These are phyloP conservation scores for Pistacia vera DNA, from an alignment of 345 rosid species.

Conservation along the genomic window DNA sequence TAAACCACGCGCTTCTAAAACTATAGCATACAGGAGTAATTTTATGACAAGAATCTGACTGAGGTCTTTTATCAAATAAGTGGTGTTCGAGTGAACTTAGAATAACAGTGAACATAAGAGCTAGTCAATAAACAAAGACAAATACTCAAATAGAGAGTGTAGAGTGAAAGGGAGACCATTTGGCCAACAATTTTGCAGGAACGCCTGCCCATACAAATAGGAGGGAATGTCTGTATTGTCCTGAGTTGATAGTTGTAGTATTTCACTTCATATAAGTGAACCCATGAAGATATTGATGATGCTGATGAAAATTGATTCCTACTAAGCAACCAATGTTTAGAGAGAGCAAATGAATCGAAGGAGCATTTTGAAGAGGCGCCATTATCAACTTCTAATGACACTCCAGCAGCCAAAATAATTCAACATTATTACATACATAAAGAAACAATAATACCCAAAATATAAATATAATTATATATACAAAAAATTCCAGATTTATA, in stretches of 20 bases:
- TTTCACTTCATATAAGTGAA: no score
- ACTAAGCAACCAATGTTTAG: constrained; percentile 35
- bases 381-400: no score
- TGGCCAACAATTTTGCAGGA: constrained; percentile 88
- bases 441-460: no score
- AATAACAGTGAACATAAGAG: no score
- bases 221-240: constrained; percentile 61
- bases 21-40: background rate
- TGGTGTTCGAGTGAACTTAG: no score
- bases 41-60: background rate
- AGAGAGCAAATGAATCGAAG: constrained; percentile 27
- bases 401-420: no score
- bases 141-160: background rate
- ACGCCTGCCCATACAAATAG: constrained; percentile 83
- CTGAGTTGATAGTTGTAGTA: constrained; percentile 22
- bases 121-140: background rate
- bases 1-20: background rate
- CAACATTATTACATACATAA: no score
- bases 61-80: no score
- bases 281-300: no score
- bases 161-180: constrained; percentile 64
- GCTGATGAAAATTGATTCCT: no score
- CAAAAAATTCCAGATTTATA: no score
- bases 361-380: constrained; percentile 41
- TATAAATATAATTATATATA: no score